Conservation (phyloP, 2,329 filamentous ascomycete genomes). For the Fusarium chaquense region DNA sequence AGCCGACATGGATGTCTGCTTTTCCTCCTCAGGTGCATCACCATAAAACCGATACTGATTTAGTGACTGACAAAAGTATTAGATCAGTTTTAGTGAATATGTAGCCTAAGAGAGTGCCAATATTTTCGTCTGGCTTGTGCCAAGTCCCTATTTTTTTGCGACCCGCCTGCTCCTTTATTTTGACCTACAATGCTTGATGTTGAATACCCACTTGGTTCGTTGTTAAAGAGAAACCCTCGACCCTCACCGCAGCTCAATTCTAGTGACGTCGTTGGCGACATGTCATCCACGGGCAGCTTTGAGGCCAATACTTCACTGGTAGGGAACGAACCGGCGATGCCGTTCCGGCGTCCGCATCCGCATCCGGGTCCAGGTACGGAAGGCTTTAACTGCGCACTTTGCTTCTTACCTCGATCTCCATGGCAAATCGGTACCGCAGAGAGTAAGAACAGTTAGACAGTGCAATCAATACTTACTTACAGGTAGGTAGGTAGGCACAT, state of each 20-base stretch:
- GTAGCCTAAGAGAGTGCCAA: too few relatives aligned
- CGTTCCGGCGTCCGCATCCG: slow-evolving; percentile 24
- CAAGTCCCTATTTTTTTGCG: too few relatives aligned
- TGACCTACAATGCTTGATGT: neutral
- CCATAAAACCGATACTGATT: too few relatives aligned
- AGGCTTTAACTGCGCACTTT: slow-evolving; percentile 10
- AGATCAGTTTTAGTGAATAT: too few relatives aligned
- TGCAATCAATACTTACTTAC: neutral
- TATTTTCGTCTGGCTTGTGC: too few relatives aligned
- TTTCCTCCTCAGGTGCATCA: too few relatives aligned
- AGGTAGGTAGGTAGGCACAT: neutral
- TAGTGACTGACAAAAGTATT: too few relatives aligned
- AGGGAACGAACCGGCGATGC: slow-evolving; percentile 25
- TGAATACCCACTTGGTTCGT: slow-evolving; percentile 12
- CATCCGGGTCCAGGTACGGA: slow-evolving; percentile 9
- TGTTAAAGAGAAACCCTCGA: neutral
- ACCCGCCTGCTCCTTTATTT: slow-evolving; percentile 4
- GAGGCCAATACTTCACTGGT: slow-evolving; percentile 5
- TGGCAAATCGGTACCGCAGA: neutral
- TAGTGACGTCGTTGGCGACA: slow-evolving; percentile 25
- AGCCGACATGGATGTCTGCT: neutral
- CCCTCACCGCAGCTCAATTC: neutral
- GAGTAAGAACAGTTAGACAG: neutral
- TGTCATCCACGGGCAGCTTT: neutral
- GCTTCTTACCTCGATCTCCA: slow-evolving; percentile 6